Evolutionary conservation across 495 filamentous ascomycete genomes (phyloP).

Genomic region (Penicillium psychrofluorescens): DNA sequence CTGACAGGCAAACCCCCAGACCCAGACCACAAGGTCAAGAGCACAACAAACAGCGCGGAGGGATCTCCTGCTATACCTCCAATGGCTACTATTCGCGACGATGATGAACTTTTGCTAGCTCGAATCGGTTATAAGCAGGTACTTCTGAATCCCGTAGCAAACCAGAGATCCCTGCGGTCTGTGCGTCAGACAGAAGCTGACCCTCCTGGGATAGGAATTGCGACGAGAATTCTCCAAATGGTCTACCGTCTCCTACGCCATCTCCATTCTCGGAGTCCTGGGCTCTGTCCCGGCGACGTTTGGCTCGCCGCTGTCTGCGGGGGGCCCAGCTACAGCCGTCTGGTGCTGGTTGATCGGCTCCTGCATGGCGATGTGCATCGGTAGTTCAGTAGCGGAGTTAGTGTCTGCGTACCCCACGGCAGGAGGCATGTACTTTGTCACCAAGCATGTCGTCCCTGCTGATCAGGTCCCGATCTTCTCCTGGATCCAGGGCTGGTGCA

Average conservation of each 20-base stretch:
- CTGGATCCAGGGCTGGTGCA: constrained; percentile 58
- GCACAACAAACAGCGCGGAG: not conserved
- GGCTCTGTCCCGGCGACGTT: constrained; percentile 67
- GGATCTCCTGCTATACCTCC: not conserved
- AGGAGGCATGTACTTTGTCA: constrained; percentile 60
- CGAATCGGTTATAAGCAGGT: constrained; percentile 67
- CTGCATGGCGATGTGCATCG: constrained; percentile 60
- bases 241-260: constrained; percentile 69
- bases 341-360: constrained; percentile 69
- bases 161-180: not conserved
- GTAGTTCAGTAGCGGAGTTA: constrained; percentile 56
- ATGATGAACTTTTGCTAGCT: constrained; percentile 58
- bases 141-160: not conserved
- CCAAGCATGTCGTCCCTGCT: constrained; percentile 51
- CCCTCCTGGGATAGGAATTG: constrained; percentile 40
- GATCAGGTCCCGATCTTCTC: constrained; percentile 51
- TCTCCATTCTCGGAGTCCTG: constrained; percentile 63
- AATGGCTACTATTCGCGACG: constrained; percentile 50
- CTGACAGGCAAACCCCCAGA: constrained; percentile 7
- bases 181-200: not conserved
- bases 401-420: constrained; percentile 59
- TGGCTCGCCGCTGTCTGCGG: constrained; percentile 51
- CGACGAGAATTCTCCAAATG: constrained; percentile 63
- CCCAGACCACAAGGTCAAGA: constrained; percentile 1
- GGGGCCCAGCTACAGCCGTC: constrained; percentile 64